Evolutionary conservation across 352 stramenopile species (phyloP).

Genomic region (Phytophthora tubulina): DNA sequence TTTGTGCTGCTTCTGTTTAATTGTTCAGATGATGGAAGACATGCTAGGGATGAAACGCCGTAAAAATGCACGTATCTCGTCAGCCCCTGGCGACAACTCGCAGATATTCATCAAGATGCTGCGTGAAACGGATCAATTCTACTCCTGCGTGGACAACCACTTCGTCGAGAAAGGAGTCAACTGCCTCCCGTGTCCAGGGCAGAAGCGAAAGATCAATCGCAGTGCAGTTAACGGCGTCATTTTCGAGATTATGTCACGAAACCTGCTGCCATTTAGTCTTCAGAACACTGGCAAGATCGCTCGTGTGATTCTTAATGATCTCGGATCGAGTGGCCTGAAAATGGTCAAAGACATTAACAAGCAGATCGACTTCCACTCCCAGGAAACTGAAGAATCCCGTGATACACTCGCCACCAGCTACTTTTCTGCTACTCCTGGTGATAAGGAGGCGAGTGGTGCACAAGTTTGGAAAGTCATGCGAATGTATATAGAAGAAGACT

Average conservation of each 20-base stretch:
- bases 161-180: slow-evolving; percentile 19
- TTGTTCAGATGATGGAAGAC: slow-evolving; percentile 21
- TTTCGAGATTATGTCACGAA: slow-evolving; percentile 28
- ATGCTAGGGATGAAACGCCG: slow-evolving; percentile 21
- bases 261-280: slow-evolving; percentile 32
- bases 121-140: slow-evolving; percentile 20
- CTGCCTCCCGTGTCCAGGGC: slow-evolving; percentile 28
- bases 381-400: slow-evolving; percentile 8
- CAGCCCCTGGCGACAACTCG: neutral
- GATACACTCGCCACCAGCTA: slow-evolving; percentile 17
- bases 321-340: slow-evolving; percentile 5
- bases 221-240: slow-evolving; percentile 25
- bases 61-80: neutral
- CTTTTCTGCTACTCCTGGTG: neutral
- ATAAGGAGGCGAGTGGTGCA: neutral
- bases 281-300: slow-evolving; percentile 5
- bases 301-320: slow-evolving; percentile 5
- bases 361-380: slow-evolving; percentile 16
- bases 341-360: slow-evolving; percentile 9
- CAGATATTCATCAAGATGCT: slow-evolving; percentile 32
- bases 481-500: slow-evolving; percentile 22
- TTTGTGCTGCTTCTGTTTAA: neutral
- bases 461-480: slow-evolving; percentile 21
- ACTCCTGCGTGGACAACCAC: slow-evolving; percentile 18
- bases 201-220: slow-evolving; percentile 16